Base-by-base conservation (phyloP, 352 stramenopile genomes). In the Halophytophthora batemanensis region DNA sequence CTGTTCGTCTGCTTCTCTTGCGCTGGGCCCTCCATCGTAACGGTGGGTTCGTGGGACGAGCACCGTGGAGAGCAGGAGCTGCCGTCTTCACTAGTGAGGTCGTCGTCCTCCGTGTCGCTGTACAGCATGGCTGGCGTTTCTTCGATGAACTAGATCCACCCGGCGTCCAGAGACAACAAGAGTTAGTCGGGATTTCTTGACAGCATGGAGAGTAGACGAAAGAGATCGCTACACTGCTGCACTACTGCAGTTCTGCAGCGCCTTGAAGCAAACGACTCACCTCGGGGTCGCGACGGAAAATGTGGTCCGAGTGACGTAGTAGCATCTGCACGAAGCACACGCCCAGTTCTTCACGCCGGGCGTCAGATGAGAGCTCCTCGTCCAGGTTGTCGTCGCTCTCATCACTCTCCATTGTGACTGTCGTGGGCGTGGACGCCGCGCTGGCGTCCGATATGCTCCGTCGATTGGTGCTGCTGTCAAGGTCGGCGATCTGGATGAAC, bases 261-360 rank as follows among this genome's bases (percentile, higher is more conserved):
- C n/a, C n/a, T n/a, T n/a, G n/a, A n/a, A n/a, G n/a, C n/a, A n/a
- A n/a, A n/a, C n/a, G n/a, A n/a, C 54, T 31, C 61, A 85, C 74
- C 51, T 71, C 69, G 0, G 71, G 50, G 21, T 86, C 77, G 29
- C 74, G 75, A 42, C 75, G 78, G 41, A 89, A 89, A 50, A 89
- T 81, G 61, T 89, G 78, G 39, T 87, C 69, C 6, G 75, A 70
- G 56, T 89, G 76, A 3, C 44, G 58, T 15, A 87, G 59, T 2
- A 89, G 41, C 43, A 68, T 87, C 22, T 69, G 64, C 17, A 86
- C 65, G 36, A 89, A 89, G 52, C 78, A 89, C n/a, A 68, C 46
- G 22, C 71, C 60, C 10, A 87, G 53, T 5, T 49, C 58, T 11
- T 63, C 51, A 5, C 37, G 53, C 37, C 53, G 45, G n/a, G 12